Percentiles rank a stretch among this genome's conserved stretches.
phyloP scores from a whole-genome alignment of 176 grass and related monocot species.

The Oryza meyeriana region DNA sequence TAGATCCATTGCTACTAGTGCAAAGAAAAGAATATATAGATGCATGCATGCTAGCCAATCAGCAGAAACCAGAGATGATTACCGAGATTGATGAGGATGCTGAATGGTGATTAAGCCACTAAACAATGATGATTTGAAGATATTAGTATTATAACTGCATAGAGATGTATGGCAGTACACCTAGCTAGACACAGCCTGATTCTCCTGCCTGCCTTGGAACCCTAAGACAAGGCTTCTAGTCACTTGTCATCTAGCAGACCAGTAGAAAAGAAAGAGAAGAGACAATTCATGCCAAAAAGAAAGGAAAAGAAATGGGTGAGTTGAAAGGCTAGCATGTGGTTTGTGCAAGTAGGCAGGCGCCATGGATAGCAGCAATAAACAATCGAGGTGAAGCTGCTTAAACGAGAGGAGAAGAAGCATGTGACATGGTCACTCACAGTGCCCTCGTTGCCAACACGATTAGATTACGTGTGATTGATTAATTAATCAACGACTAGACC shows the following conservation, averaged over 20 bases:
- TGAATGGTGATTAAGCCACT: not conserved
- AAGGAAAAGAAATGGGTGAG: constrained; percentile 10
- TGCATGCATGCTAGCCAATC: not conserved
- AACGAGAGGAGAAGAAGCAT: constrained; percentile 42
- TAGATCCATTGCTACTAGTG: not conserved
- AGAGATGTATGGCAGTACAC: not conserved
- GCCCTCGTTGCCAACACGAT: constrained; percentile 41
- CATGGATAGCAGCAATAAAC: not conserved
- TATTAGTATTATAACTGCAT: not conserved
- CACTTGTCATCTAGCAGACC: constrained; percentile 30
- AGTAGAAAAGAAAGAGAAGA: not conserved
- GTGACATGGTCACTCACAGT: constrained; percentile 45
- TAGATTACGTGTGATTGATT: not conserved
- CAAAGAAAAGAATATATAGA: constrained; percentile 17
- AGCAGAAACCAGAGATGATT: not conserved
- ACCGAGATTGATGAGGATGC: not conserved
- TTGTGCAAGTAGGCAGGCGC: not conserved
- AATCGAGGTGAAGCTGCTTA: not conserved
- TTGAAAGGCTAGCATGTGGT: constrained; percentile 12
- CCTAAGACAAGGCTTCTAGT: constrained; percentile 44
- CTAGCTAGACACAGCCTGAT: not conserved
- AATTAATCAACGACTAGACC: not conserved
- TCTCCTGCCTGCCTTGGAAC: constrained; percentile 46
- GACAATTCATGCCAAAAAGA: not conserved
- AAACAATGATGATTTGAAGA: not conserved